These are phyloP conservation scores for Podaxis sp. DNA, from an alignment of 768 basidiomycete genomes.

Conservation along the genomic window DNA sequence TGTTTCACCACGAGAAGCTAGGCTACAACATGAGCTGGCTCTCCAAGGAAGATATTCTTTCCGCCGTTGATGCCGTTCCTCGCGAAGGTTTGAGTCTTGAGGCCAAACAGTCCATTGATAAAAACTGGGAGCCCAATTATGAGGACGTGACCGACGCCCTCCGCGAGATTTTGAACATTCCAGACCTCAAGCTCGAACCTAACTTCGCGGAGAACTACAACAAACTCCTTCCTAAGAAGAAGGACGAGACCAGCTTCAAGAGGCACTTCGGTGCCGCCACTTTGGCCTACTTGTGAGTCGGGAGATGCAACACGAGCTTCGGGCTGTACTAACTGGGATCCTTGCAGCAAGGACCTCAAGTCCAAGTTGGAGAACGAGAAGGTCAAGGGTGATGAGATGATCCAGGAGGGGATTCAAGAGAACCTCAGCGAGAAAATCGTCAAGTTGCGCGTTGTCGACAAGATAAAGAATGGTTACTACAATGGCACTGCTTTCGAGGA, in stretches of 20 bases:
- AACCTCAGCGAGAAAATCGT: constrained; percentile 33
- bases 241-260: constrained; percentile 28
- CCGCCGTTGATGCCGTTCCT: constrained; percentile 32
- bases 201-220: constrained; percentile 36
- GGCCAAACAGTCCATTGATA: constrained; percentile 33
- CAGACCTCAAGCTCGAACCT: constrained; percentile 34
- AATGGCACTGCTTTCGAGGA: constrained; percentile 35
- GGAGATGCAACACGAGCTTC: background rate
- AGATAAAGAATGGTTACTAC: constrained; percentile 23
- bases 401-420: constrained; percentile 40
- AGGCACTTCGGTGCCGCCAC: constrained; percentile 24
- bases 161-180: constrained; percentile 25
- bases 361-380: constrained; percentile 25
- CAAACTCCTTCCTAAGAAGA: constrained; percentile 20
- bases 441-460: constrained; percentile 35
- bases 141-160: constrained; percentile 28
- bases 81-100: constrained; percentile 30
- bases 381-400: constrained; percentile 37
- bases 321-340: background rate
- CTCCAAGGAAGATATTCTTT: constrained; percentile 22
- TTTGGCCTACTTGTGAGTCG: constrained; percentile 28
- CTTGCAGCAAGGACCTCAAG: constrained; percentile 28
- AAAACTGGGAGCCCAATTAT: constrained; percentile 28
- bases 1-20: constrained; percentile 31
- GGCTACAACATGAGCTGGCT: constrained; percentile 30